Conservation (phyloP, 495 filamentous ascomycete species). For the Penicillium taxi region DNA sequence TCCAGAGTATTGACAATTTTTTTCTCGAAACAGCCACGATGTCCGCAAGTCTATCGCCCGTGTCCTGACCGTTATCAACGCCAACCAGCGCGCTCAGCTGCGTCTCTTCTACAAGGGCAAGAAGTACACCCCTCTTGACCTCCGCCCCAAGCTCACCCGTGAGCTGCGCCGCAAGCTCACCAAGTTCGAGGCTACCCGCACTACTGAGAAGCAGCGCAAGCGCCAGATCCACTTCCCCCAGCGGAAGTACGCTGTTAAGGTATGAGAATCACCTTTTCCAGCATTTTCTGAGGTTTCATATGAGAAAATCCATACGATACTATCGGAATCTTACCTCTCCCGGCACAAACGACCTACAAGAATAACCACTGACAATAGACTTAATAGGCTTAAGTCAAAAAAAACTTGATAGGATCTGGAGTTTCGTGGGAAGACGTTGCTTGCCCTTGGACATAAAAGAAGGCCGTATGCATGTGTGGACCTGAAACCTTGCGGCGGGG, state of each 20-base stretch:
- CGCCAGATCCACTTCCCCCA: constrained; percentile 90
- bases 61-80: constrained; percentile 97
- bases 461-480: constrained; percentile 31
- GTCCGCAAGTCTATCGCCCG: constrained; percentile 98
- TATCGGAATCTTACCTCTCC: too few relatives aligned
- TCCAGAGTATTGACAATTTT: constrained; percentile 18
- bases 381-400: constrained; percentile 37
- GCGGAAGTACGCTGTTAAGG: constrained; percentile 98
- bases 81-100: constrained; percentile 94
- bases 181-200: constrained; percentile 72
- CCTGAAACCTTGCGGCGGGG: constrained; percentile 28
- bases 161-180: constrained; percentile 88
- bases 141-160: constrained; percentile 93
- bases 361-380: neutral
- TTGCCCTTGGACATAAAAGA: constrained; percentile 26
- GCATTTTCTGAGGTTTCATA: too few relatives aligned
- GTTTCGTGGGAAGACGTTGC: constrained; percentile 31
- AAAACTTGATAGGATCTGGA: constrained; percentile 35
- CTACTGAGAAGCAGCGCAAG: constrained; percentile 90
- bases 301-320: too few relatives aligned
- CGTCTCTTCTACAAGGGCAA: constrained; percentile 99
- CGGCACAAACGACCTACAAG: too few relatives aligned
- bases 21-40: constrained; percentile 64
- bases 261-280: constrained; percentile 33
- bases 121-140: constrained; percentile 96